Conservation (phyloP, 2,329 filamentous ascomycete genomes). For the Aureobasidium subglaciale region DNA sequence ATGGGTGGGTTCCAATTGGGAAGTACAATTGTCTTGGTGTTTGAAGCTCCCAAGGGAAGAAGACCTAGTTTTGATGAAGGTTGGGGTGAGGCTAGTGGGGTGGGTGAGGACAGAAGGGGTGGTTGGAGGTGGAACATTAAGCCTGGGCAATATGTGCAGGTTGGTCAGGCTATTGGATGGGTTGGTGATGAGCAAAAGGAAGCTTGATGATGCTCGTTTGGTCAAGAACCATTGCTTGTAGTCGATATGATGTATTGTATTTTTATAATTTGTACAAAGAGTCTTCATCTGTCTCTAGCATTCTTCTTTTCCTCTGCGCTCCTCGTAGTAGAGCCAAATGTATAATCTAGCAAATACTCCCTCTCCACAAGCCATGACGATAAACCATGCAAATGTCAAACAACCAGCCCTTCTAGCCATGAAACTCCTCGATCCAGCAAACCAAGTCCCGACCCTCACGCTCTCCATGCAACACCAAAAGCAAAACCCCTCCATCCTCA, state of each 20-base stretch:
- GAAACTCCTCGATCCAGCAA: neutral
- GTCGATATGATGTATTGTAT: no score
- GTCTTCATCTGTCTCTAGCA: no score
- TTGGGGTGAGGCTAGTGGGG: conserved; percentile 43
- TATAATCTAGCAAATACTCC: no score
- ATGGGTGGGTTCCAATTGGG: conserved; percentile 98
- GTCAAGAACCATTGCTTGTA: no score
- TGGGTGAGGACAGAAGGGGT: conserved; percentile 45
- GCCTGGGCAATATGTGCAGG: conserved; percentile 79
- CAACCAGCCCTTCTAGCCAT: neutral
- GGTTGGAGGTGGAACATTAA: conserved; percentile 84
- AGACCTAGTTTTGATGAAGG: conserved; percentile 53
- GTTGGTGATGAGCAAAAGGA: conserved; percentile 46
- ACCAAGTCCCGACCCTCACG: neutral
- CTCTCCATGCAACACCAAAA: neutral
- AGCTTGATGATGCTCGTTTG: no score
- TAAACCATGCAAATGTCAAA: neutral
- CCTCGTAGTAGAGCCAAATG: no score
- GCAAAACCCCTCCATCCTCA: neutral
- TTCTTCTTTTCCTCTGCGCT: no score
- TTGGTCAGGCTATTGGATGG: conserved; percentile 77
- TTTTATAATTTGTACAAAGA: no score
- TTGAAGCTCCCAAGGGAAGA: conserved; percentile 73
- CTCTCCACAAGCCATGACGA: no score
- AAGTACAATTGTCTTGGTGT: conserved; percentile 90